These are phyloP conservation scores for Oemleria cerasiformis DNA, from an alignment of 306 rosid genomes.

Conservation along the genomic window DNA sequence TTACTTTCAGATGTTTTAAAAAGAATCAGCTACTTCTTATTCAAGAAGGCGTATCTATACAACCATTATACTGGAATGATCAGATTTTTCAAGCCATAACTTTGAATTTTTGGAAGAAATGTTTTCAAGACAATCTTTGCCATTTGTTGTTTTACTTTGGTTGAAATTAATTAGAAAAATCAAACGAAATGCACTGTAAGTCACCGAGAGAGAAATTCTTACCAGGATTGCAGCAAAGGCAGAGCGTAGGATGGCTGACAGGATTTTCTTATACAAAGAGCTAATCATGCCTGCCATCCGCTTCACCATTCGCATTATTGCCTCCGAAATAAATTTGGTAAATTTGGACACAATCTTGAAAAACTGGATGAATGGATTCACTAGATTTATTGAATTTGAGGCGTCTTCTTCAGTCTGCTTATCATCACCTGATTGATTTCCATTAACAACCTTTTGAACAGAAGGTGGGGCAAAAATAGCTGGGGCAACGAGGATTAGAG, in stretches of 20 bases:
- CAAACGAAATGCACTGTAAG: conserved; percentile 20
- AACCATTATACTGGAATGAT: neutral
- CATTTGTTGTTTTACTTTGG: neutral
- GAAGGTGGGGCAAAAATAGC: conserved; percentile 72
- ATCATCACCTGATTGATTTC: conserved; percentile 31
- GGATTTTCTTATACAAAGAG: conserved; percentile 50
- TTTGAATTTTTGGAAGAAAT: neutral
- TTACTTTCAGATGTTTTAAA: conserved; percentile 22
- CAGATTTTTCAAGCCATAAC: neutral
- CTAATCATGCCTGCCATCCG: conserved; percentile 42
- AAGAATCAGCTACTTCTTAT: conserved; percentile 1
- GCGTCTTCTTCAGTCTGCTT: conserved; percentile 40
- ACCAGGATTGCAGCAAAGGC: conserved; percentile 61
- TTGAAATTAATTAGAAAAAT: conserved; percentile 9
- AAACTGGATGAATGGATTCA: conserved; percentile 45
- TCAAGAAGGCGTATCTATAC: neutral
- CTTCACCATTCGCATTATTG: conserved; percentile 48
- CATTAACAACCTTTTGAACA: conserved; percentile 32
- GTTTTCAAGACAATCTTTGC: neutral
- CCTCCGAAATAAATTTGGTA: conserved; percentile 37
- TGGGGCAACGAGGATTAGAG: conserved; percentile 82
- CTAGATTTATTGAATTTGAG: conserved; percentile 21
- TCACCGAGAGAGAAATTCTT: conserved; percentile 28
- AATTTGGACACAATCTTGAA: conserved; percentile 45
- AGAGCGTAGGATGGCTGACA: conserved; percentile 67